Base-by-base conservation (phyloP, 1,284 basidiomycete species). In the Ceratobasidium sp. region DNA sequence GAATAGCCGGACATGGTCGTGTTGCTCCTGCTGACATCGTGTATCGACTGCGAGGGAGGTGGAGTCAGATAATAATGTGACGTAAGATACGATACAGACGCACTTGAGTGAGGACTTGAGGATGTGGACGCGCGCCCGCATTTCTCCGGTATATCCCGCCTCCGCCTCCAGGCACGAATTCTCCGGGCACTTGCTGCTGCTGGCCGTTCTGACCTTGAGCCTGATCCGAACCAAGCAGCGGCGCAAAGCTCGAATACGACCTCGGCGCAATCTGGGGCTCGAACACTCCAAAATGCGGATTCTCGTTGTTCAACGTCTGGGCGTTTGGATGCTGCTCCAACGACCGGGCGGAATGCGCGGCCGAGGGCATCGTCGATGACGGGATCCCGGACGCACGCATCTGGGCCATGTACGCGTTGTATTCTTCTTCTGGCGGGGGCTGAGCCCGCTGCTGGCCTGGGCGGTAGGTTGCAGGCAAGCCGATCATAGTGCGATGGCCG, bases 401-500 rank as follows among this genome's bases (percentile, higher is more conserved):
- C 50, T 67, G 65, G 23, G 48, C 48, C 7, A 67, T 9, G 65
- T 67, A 67, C 13, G 48, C 65, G n/a, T 67, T 44, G 33, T 67
- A 67, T 17, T 67, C 50, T 23, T 44, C 33, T 20, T 67, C 65
- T 4, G 26, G 46, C 13, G 26, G 2, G 5, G 57, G 57, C 2
- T 28, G 57, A 23, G 23, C 3, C 13, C 65, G 46, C 15, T 13
- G 65, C 9, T 23, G n/a, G 28, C 12, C 26, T 12, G 23, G 1
- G 46, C 46, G 46, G 15, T 50, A 52, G 10, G 65, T 67, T 13
- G 46, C 15, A 9, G 65, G 65, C 3, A 54, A 23, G 26, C 65
- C 48, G 20, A 67, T 67, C 65, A 67, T 67, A 5, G 26, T 67
- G 65, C 40, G 62, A 65, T 65, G 62, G 62, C 46, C 62, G 65